Conservation (phyloP, 73 alveolate species). For the Blepharisma stoltei region DNA sequence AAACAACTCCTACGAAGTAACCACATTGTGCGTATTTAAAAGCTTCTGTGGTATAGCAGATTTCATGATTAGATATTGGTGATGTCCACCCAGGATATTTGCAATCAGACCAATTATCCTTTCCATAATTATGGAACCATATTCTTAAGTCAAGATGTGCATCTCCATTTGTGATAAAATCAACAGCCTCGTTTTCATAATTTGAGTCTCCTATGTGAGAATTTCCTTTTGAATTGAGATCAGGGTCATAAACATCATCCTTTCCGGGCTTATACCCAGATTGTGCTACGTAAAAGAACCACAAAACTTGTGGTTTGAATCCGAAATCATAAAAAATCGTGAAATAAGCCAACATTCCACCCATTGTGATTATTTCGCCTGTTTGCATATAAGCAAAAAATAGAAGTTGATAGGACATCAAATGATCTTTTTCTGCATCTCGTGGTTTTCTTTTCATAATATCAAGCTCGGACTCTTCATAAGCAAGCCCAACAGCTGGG, state of each 20-base stretch:
- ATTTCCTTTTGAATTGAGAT: conserved; percentile 25
- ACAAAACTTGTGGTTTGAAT: conserved; percentile 44
- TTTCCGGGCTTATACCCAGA: conserved; percentile 22
- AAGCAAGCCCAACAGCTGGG: conserved; percentile 91
- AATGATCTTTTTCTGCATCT: conserved; percentile 79
- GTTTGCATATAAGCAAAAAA: conserved; percentile 62
- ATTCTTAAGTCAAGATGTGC: conserved; percentile 26
- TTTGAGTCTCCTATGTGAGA: conserved; percentile 34
- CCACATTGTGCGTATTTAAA: conserved; percentile 74
- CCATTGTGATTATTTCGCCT: conserved; percentile 70
- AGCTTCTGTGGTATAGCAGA: conserved; percentile 84
- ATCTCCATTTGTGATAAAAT: conserved; percentile 2
- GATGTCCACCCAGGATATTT: neutral
- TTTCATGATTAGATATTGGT: neutral
- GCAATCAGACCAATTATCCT: neutral
- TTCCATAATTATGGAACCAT: neutral
- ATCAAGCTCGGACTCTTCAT: conserved; percentile 90
- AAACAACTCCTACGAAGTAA: conserved; percentile 61
- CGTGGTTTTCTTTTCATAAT: conserved; percentile 89
- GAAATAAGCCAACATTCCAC: conserved; percentile 76
- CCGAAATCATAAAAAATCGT: conserved; percentile 84
- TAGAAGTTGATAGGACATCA: conserved; percentile 68
- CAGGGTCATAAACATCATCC: conserved; percentile 50
- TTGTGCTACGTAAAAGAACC: neutral
- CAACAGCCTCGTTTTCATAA: conserved; percentile 15